A percentile compares a stretch with the other conserved stretches of the same genome.
These are phyloP conservation scores for Thielaviopsis punctulata DNA, from an alignment of 2,329 filamentous ascomycete species.

Conservation along the genomic window DNA sequence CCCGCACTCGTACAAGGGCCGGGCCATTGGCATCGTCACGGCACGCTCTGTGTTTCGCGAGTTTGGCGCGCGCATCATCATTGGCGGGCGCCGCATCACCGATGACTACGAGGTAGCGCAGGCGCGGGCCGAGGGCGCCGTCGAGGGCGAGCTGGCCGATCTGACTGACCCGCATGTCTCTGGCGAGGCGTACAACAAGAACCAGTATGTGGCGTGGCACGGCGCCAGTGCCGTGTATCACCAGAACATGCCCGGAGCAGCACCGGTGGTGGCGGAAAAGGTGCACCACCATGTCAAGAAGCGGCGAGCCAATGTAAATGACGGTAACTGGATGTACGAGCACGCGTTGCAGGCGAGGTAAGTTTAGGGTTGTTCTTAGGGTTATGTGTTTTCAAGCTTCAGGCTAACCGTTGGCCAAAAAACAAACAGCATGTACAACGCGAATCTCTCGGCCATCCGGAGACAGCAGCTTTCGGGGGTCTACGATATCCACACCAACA, in stretches of 20 bases:
- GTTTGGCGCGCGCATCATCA: conserved; percentile 85
- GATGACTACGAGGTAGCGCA: conserved; percentile 81
- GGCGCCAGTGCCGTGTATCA: conserved; percentile 94
- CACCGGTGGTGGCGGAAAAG: conserved; percentile 34
- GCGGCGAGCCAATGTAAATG: conserved; percentile 72
- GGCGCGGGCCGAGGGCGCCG: conserved; percentile 56
- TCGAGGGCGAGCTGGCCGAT: conserved; percentile 82
- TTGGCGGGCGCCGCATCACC: conserved; percentile 67
- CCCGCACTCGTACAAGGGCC: conserved; percentile 95
- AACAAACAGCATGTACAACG: conserved; percentile 60
- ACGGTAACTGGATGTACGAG: conserved; percentile 92
- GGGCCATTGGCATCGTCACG: conserved; percentile 90
- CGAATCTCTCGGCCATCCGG: conserved; percentile 50
- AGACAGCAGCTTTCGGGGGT: conserved; percentile 54
- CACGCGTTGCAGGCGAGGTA: conserved; percentile 85
- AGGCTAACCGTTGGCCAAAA: not conserved
- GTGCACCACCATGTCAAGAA: conserved; percentile 41
- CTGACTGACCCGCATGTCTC: conserved; percentile 65
- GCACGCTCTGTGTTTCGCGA: conserved; percentile 93
- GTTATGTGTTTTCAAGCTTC: not conserved
- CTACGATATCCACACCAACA: conserved; percentile 89
- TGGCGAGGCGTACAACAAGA: conserved; percentile 89
- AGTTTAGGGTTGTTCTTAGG: conserved; percentile 15
- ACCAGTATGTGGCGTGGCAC: conserved; percentile 97
- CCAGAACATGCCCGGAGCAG: conserved; percentile 59